Evolutionary conservation across 176 grass and related monocot genomes (phyloP).

Genomic region (Saccharum officinarum): DNA sequence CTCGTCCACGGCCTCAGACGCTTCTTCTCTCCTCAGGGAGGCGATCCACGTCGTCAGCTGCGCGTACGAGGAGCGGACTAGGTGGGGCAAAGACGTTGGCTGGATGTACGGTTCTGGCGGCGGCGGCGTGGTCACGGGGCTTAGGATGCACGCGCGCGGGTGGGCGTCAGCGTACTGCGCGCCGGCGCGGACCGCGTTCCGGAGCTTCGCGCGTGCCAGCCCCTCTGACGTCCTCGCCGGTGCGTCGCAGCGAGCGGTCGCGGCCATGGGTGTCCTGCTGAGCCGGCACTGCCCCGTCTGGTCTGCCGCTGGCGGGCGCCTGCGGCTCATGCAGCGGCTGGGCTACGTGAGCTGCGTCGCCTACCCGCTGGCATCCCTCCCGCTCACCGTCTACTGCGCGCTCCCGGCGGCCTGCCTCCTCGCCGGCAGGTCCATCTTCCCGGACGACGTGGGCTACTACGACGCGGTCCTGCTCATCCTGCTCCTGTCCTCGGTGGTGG

Average conservation of each 20-base stretch:
- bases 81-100: constrained; percentile 70
- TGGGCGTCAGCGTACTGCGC: constrained; percentile 70
- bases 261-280: constrained; percentile 50
- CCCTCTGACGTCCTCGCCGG: constrained; percentile 42
- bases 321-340: constrained; percentile 54
- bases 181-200: constrained; percentile 41
- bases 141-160: constrained; percentile 71
- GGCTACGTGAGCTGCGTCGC: constrained; percentile 46
- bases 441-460: constrained; percentile 38
- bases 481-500: constrained; percentile 37
- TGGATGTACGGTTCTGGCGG: constrained; percentile 57
- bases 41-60: constrained; percentile 72
- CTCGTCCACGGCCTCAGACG: neutral
- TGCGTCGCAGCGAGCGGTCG: constrained; percentile 48
- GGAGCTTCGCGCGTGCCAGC: constrained; percentile 34
- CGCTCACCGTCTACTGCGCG: constrained; percentile 61
- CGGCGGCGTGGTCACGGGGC: constrained; percentile 41
- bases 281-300: constrained; percentile 67
- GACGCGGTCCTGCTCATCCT: constrained; percentile 42
- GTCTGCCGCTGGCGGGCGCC: constrained; percentile 28
- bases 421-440: constrained; percentile 58
- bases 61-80: constrained; percentile 60
- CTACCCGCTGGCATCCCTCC: constrained; percentile 63
- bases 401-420: constrained; percentile 63
- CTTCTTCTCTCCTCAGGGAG: constrained; percentile 44